phyloP scores from a whole-genome alignment of 2,329 filamentous ascomycete species.

The Scedosporium apiospermum region DNA sequence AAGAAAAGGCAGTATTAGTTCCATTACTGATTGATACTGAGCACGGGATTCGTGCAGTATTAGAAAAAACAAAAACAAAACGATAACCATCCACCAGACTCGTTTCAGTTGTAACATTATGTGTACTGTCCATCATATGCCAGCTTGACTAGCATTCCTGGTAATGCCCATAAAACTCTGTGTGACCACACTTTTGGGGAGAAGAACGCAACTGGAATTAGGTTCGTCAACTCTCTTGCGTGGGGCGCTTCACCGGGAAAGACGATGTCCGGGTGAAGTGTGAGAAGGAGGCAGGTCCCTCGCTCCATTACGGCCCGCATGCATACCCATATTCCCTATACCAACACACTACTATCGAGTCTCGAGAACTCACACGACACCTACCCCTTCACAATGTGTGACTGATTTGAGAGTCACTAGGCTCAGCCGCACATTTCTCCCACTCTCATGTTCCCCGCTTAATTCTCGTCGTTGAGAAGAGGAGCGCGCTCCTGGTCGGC shows the following conservation, averaged over 20 bases:
- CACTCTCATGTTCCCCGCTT: background rate
- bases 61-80: background rate
- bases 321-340: background rate
- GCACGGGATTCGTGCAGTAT: background rate
- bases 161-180: too few relatives aligned
- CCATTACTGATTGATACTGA: background rate
- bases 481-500: conserved; percentile 51
- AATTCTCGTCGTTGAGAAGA: conserved; percentile 40
- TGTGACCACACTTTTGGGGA: conserved; percentile 16
- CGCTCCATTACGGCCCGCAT: too few relatives aligned
- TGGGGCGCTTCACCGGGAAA: conserved; percentile 66
- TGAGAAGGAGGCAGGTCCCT: conserved; percentile 24
- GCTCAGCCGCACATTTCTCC: background rate
- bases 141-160: too few relatives aligned
- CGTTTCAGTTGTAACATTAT: too few relatives aligned
- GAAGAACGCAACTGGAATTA: conserved; percentile 34
- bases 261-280: conserved; percentile 71
- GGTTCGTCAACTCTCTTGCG: conserved; percentile 33
- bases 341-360: background rate
- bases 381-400: background rate
- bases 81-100: background rate
- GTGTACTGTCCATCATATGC: too few relatives aligned
- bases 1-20: background rate
- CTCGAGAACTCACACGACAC: background rate
- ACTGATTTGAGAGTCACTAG: background rate